Evolutionary conservation across 306 rosid species (phyloP).

Genomic region (Vicia villosa): DNA sequence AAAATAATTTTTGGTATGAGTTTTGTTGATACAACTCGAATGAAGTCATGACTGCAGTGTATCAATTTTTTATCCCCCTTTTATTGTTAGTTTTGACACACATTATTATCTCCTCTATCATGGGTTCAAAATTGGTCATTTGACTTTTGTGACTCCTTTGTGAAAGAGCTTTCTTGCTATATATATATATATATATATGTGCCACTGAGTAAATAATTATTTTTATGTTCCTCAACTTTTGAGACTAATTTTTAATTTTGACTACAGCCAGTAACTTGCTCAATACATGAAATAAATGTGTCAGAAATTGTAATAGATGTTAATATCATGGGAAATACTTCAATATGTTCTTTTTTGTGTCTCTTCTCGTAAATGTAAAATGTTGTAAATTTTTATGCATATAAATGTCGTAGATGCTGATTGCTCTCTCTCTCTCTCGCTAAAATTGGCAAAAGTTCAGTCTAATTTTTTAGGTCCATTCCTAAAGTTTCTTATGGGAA

Average conservation of each 20-base stretch:
- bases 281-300: background rate
- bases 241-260: background rate
- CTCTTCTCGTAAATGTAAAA: background rate
- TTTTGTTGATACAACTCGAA: too few relatives aligned
- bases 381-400: background rate
- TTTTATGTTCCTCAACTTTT: background rate
- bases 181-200: background rate
- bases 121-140: background rate
- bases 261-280: background rate
- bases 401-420: conserved; percentile 2
- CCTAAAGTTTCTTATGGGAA: background rate
- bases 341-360: background rate
- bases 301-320: background rate
- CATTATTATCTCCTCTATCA: background rate
- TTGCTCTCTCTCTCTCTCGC: background rate
- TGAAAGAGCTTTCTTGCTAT: too few relatives aligned
- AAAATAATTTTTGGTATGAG: too few relatives aligned
- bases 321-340: background rate
- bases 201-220: background rate
- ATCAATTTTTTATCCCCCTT: background rate
- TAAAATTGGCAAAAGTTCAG: background rate
- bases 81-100: background rate
- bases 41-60: too few relatives aligned
- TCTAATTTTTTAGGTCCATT: conserved; percentile 1
- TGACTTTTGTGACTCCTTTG: background rate